Evolutionary conservation across 1,139 yeast species (phyloP).

Genomic region (Pneumocystis wakefieldiae): DNA sequence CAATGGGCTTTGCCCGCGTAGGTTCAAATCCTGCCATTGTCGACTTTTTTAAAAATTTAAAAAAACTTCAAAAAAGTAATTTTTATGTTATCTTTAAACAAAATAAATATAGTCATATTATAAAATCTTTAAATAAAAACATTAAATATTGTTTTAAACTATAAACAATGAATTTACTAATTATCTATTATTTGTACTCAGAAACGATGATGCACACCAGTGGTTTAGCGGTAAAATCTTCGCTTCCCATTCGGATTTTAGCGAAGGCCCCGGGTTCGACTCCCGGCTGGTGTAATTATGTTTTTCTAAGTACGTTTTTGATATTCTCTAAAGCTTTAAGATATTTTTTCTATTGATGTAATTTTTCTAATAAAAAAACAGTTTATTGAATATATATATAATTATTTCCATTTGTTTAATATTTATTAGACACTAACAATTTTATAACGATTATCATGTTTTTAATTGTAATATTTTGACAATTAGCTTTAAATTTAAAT

Average conservation of each 20-base stretch:
- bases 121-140: neutral
- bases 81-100: neutral
- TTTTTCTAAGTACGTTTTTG: neutral
- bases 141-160: neutral
- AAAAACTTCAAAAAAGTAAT: neutral
- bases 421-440: too few relatives aligned
- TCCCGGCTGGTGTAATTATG: neutral
- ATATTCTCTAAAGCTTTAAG: too few relatives aligned
- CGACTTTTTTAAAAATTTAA: neutral
- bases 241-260: neutral
- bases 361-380: too few relatives aligned
- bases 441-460: too few relatives aligned
- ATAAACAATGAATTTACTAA: neutral
- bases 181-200: neutral
- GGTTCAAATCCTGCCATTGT: conserved; percentile 1
- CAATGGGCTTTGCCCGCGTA: conserved; percentile 1
- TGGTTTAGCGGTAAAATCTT: conserved; percentile 1
- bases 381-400: too few relatives aligned
- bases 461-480: too few relatives aligned
- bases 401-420: too few relatives aligned
- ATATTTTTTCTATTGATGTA: neutral
- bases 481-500: too few relatives aligned
- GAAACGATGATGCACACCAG: neutral
- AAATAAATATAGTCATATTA: neutral
- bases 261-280: conserved; percentile 1